Evolutionary conservation across 345 rosid species (phyloP).

Genomic region (Rhodamnia rubescens): DNA sequence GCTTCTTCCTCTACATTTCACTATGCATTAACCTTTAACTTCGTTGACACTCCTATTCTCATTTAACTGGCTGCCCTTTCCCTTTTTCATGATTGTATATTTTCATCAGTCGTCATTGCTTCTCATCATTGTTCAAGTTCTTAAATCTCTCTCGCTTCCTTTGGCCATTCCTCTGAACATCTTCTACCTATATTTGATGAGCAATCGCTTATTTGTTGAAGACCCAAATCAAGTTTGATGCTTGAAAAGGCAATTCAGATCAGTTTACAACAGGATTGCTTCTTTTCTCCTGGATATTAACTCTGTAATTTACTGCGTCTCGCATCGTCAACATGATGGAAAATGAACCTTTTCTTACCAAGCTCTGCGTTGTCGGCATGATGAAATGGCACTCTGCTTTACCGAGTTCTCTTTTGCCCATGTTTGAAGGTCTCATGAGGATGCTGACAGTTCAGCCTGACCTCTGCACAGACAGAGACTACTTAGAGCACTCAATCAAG

Average conservation of each 20-base stretch:
- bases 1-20: not conserved
- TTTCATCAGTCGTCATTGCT: not conserved
- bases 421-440: conserved; percentile 60
- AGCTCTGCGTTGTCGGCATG: not conserved
- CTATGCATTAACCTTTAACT: not conserved
- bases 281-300: not conserved
- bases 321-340: not conserved
- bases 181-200: not conserved
- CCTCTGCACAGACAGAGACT: conserved; percentile 52
- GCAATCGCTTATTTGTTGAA: not conserved
- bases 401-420: not conserved
- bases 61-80: no score
- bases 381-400: not conserved
- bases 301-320: not conserved
- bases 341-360: not conserved
- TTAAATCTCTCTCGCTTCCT: not conserved
- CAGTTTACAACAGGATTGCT: not conserved
- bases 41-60: not conserved
- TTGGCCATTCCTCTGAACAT: not conserved
- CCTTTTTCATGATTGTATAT: no score
- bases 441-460: conserved; percentile 72
- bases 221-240: not conserved
- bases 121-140: not conserved
- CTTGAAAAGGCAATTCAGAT: not conserved
- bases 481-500: conserved; percentile 44